Conservation (phyloP, 2,329 filamentous ascomycete species). For the Zymoseptoria crescenta region DNA sequence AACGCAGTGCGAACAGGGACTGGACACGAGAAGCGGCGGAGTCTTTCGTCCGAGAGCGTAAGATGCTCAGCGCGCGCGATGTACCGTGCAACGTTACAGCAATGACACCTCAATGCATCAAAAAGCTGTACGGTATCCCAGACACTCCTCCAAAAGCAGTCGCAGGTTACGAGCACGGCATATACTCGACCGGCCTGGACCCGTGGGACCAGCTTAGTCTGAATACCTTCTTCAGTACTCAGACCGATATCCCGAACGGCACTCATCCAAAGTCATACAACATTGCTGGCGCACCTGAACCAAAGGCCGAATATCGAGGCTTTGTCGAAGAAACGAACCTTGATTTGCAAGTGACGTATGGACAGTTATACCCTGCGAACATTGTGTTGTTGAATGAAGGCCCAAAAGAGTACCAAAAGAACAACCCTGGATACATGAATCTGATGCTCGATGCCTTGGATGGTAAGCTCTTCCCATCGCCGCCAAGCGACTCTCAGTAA, state of each 20-base stretch:
- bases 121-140: neutral
- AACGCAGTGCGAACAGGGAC: slow-evolving; percentile 7
- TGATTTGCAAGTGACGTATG: neutral
- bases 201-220: neutral
- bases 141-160: slow-evolving; percentile 8
- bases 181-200: neutral
- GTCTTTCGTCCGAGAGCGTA: slow-evolving; percentile 10
- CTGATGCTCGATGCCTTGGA: neutral
- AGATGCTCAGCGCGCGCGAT: slow-evolving; percentile 6
- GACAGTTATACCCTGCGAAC: neutral
- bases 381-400: neutral
- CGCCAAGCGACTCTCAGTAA: neutral
- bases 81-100: neutral
- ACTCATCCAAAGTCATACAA: slow-evolving; percentile 10
- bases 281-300: slow-evolving; percentile 32
- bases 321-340: neutral
- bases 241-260: neutral
- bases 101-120: slow-evolving; percentile 2
- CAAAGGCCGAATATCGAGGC: slow-evolving; percentile 21
- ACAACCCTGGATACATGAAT: neutral
- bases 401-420: neutral
- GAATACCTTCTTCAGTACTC: neutral
- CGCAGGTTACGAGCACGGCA: slow-evolving; percentile 1
- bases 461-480: neutral
- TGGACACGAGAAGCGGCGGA: slow-evolving; percentile 14